phyloP scores from a whole-genome alignment of 352 stramenopile genomes.

The Phytophthora megakarya region DNA sequence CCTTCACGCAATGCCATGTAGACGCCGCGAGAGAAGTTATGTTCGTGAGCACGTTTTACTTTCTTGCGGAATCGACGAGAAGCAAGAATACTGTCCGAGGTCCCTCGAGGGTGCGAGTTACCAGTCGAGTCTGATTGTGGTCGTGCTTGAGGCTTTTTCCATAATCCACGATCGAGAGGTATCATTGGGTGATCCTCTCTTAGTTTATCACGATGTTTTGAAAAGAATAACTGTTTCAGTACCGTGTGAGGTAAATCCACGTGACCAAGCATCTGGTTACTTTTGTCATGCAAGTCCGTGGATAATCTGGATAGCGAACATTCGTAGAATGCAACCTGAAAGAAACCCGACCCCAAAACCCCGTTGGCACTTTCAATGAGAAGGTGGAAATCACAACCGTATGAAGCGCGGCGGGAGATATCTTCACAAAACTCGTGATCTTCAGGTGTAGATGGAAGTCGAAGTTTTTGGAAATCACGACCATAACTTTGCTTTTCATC shows the following conservation, averaged over 20 bases:
- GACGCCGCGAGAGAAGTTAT: conserved; percentile 89
- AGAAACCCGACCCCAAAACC: conserved; percentile 68
- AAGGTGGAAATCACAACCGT: conserved; percentile 80
- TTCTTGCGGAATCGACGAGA: conserved; percentile 76
- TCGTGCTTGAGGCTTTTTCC: conserved; percentile 27
- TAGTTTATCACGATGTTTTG: conserved; percentile 20
- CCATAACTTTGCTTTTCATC: conserved; percentile 71
- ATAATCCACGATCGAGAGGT: conserved; percentile 27
- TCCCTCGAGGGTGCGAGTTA: conserved; percentile 17
- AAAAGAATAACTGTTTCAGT: conserved; percentile 62
- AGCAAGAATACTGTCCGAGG: conserved; percentile 36
- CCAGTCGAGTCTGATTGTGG: conserved; percentile 19
- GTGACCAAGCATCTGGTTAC: conserved; percentile 27
- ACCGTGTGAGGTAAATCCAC: conserved; percentile 52
- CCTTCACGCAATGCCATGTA: conserved; percentile 83
- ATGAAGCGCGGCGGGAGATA: conserved; percentile 53
- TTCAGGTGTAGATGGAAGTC: conserved; percentile 59
- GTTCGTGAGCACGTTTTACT: conserved; percentile 84
- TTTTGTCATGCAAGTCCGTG: conserved; percentile 41
- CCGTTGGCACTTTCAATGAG: conserved; percentile 66
- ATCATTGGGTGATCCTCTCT: conserved; percentile 32
- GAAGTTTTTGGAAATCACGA: conserved; percentile 52
- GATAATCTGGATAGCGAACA: conserved; percentile 73
- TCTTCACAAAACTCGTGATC: conserved; percentile 83
- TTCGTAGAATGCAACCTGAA: conserved; percentile 89